These are phyloP conservation scores for Solanum virginianum DNA, from an alignment of 257 asterid genomes.

Conservation along the genomic window DNA sequence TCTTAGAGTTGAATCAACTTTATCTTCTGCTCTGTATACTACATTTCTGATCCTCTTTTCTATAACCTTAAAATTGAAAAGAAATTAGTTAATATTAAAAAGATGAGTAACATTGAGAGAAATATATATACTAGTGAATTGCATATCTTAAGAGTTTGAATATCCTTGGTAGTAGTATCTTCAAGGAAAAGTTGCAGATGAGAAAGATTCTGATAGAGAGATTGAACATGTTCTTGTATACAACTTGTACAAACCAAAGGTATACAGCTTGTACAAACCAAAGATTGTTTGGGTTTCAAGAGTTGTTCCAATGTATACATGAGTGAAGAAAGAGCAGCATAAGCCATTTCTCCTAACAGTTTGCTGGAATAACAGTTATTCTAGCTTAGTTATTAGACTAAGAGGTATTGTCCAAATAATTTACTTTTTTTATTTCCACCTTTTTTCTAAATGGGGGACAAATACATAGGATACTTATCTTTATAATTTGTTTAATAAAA, in stretches of 20 bases:
- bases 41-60: conserved; percentile 2
- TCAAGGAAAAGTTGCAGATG: not conserved
- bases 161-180: not conserved
- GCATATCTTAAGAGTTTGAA: not conserved
- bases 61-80: not conserved
- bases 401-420: no score
- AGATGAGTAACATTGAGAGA: no score
- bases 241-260: no score
- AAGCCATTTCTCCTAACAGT: not conserved
- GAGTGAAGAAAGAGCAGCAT: conserved; percentile 19
- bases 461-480: no score
- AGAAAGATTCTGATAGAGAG: not conserved
- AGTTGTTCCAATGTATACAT: conserved; percentile 1
- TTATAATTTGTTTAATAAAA: no score
- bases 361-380: no score
- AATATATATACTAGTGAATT: no score
- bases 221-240: not conserved
- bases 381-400: not conserved
- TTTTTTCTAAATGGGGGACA: no score
- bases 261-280: not conserved
- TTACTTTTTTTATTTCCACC: no score
- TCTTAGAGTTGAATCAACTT: no score
- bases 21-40: not conserved
- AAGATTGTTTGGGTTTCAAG: not conserved
- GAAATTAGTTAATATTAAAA: no score